Evolutionary conservation across 345 rosid species (phyloP), one percentile per base, ranked within the genome.

Genomic region (Lumnitzera littorea): DNA sequence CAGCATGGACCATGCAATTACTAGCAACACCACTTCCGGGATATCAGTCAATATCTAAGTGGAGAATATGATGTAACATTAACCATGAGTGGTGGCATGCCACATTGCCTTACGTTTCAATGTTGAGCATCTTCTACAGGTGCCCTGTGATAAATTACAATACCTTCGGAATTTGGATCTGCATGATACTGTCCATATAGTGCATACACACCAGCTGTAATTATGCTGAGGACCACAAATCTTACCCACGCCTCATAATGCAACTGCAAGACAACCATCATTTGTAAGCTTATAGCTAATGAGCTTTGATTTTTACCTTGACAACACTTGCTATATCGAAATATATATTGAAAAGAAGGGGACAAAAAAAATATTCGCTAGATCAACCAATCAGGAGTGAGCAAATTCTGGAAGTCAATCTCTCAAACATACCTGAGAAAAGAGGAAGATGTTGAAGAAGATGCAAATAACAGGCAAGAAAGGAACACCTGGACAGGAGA

Each of bases 191-290:
- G 97, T 46, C 97, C 97, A 46, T 94, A 94, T 46, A 78, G 67
- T 63, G 92, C 97, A 73, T 88, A 88, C 17, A 84, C 54, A 48
- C 76, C 84, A 13, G 82, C 55, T 64, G 92, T 71, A 61, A 86
- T 61, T 51, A 83, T 41, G 76, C 89, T 77, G 46, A 94, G 89
- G 48, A 80, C 63, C 24, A 94, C 68, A 61, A 94, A 94, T 76
- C 97, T 80, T 50, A 80, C 74, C 99, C 92, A 88, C 3, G 96
- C 97, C 80, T 94, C 99, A 53, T 83, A 68, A 63, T 94, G 99
- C 80, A 94, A 63, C 97, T 94, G 87, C 72, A 57, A 57, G 60
- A 71, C 46, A 60, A 29, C 61, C 14, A 57, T 48, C 29, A 48
- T 60, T 24, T 24, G 29, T 53, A 31, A 62, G 16, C 53, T 58